Base-by-base conservation (phyloP, 2,329 filamentous ascomycete species). In the Drechslerella stenobrocha region DNA sequence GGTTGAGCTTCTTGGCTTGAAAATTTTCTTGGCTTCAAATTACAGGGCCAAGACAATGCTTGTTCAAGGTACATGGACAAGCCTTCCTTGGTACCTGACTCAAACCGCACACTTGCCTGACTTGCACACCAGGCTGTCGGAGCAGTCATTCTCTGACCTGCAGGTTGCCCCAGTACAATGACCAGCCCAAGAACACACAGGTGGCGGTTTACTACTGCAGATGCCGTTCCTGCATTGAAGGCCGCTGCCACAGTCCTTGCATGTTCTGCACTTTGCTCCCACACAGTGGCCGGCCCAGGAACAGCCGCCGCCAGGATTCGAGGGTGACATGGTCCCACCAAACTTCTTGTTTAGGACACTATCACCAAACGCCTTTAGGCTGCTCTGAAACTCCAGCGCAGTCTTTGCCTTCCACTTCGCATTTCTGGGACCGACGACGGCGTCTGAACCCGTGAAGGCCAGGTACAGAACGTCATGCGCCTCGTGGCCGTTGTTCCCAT, bases 401-500 rank as follows among this genome's bases (percentile, higher is more conserved):
- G 74, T 79, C 4, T 73, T 73, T 0, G 83, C 82, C 6, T 76
- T 75, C 84, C 84, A 87, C 26, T 79, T 76, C 0, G 84, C 84
- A 18, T 78, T 78, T 1, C 75, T 73, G 9, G 77, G 75, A 0
- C 83, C 83, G 0, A 83, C 83, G 0, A 85, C 81, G 0, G 84
- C 83, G 3, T 81, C 79, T 0, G 74, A 58, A 1, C 83, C 83
- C 0, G 77, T 77, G 72, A 87, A 87, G 0, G 82, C 84, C 48
- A 87, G 78, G 74, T 82, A 87, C 32, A 87, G 74, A 0, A 87
- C 82, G 73, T 87, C 83, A 30, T 82, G 78, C 13, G 77, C 75
- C 37, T 78, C 78, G 73, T 86, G 80, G 0, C 84, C 84, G 55
- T 75, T 77, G 73, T 84, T 76, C 1, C 84, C 84, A 34, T 76